Percentiles rank a stretch among this genome's conserved stretches.
phyloP scores from a whole-genome alignment of 2,329 filamentous ascomycete genomes.

The Mollisia scopiformis region DNA sequence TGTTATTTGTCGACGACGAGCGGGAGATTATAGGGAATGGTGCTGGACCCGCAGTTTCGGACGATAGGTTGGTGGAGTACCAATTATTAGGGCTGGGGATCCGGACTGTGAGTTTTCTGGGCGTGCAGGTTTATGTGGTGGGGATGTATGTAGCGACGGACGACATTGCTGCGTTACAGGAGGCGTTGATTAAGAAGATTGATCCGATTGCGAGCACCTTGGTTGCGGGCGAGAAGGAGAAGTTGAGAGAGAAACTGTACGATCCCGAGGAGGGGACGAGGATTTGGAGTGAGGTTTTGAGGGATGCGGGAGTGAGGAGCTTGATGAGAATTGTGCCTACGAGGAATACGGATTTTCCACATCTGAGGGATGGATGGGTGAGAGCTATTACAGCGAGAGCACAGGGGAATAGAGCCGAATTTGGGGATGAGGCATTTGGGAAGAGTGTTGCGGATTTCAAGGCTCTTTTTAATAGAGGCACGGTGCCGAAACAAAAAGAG shows the following conservation, averaged over 20 bases:
- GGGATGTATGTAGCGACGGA: slow-evolving; percentile 87
- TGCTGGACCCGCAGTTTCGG: slow-evolving; percentile 7
- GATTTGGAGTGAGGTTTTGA: slow-evolving; percentile 75
- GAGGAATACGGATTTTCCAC: slow-evolving; percentile 92
- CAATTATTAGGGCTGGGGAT: slow-evolving; percentile 87
- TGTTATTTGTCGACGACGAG: slow-evolving; percentile 33
- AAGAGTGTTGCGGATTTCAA: slow-evolving; percentile 77
- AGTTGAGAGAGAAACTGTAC: slow-evolving; percentile 68
- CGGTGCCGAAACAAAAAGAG: slow-evolving; percentile 79
- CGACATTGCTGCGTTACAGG: slow-evolving; percentile 81
- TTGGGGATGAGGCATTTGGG: slow-evolving; percentile 77
- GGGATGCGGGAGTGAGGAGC: slow-evolving; percentile 69
- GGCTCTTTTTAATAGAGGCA: slow-evolving; percentile 76
- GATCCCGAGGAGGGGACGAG: slow-evolving; percentile 70
- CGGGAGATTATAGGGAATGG: slow-evolving; percentile 11
- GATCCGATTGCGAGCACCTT: slow-evolving; percentile 80
- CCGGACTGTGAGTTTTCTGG: slow-evolving; percentile 85
- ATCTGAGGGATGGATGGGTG: slow-evolving; percentile 90
- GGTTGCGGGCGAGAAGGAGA: slow-evolving; percentile 78
- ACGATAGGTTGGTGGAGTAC: slow-evolving; percentile 63
- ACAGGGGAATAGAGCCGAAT: slow-evolving; percentile 46
- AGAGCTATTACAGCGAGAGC: slow-evolving; percentile 72
- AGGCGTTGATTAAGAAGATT: slow-evolving; percentile 73
- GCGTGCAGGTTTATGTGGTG: slow-evolving; percentile 92
- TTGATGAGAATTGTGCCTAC: slow-evolving; percentile 85